Evolutionary conservation across 345 rosid genomes (phyloP), one percentile per base, ranked within the genome.

Genomic region (Crucihimalaya himalaica): DNA sequence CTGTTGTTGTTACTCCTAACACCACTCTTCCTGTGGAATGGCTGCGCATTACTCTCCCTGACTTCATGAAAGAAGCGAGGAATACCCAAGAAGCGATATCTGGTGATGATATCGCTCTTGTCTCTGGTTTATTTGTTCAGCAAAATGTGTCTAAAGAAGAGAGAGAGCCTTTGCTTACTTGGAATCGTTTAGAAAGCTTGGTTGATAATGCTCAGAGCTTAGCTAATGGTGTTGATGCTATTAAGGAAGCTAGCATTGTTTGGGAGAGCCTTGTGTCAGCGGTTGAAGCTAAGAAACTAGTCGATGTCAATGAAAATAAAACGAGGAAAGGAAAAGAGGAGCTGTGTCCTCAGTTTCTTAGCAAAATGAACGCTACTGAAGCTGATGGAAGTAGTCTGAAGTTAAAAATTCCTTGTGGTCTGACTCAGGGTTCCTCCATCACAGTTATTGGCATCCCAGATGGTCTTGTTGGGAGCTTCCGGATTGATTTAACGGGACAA

Each of bases 381-480:
- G 79, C 72, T 58, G 85, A 80, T 31, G 78, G 76, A 12, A 81
- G 73, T 48, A 84, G 81, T 58, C 72, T 72, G 35, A 90, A 82
- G 80, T 58, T 96, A 73, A 83, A 76, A 56, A 82, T 89, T 74
- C 94, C 97, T 78, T 96, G 99, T 73, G 99, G 99, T 60, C 69
- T 92, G 52, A 96, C 97, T 80, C 98, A 89, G 76, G 96, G 99
- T 63, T 95, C 99, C 62, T 86, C 99, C 63, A 75, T 96, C 37
- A 89, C 99, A 34, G 82, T 96, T 46, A 90, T 92, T 53, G 96
- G 98, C 79, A 86, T 86, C 68, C 98, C 97, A 5, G 77, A 83
- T 75, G 98, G 96, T 72, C 92, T 96, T 81, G 88, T 87, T 61
- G 98, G 99, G 23, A 87, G 86, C 74, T 89, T 96, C 74, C 85